These are phyloP conservation scores for Phycomyces nitens DNA, from an alignment of 192 early-diverging fungal genomes.

Conservation along the genomic window DNA sequence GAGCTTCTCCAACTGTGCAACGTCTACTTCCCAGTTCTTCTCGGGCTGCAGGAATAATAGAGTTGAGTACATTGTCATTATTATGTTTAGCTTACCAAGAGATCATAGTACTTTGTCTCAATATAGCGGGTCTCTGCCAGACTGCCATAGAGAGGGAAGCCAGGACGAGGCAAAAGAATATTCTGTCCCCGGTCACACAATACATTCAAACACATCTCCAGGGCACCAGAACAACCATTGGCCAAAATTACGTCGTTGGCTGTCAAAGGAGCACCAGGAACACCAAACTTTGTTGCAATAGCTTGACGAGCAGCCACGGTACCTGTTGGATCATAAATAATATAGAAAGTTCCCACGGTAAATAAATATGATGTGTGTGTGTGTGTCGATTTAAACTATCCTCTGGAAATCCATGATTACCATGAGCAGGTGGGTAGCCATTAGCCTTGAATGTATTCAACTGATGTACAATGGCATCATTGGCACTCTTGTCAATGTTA, in stretches of 20 bases:
- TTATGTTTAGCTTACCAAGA: conserved; percentile 46
- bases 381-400: too few species aligned
- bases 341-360: too few species aligned
- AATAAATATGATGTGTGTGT: background rate
- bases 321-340: conserved; percentile 27
- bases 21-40: conserved; percentile 80
- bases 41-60: conserved; percentile 49
- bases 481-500: conserved; percentile 64
- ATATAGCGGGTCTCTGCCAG: conserved; percentile 72
- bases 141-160: conserved; percentile 85
- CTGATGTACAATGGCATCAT: conserved; percentile 69
- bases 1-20: conserved; percentile 72
- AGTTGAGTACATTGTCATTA: conserved; percentile 7
- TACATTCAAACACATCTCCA: conserved; percentile 69
- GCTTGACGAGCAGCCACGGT: conserved; percentile 63
- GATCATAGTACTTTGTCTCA: conserved; percentile 77
- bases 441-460: conserved; percentile 72
- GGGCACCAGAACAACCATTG: conserved; percentile 76
- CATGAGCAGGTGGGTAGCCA: conserved; percentile 77
- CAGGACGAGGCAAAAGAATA: conserved; percentile 81
- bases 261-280: conserved; percentile 66
- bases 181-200: conserved; percentile 78
- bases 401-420: conserved; percentile 38
- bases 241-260: conserved; percentile 76
- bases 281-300: conserved; percentile 66